These are phyloP conservation scores for Schrenkiella parvula DNA, from an alignment of 345 rosid genomes.

Conservation along the genomic window DNA sequence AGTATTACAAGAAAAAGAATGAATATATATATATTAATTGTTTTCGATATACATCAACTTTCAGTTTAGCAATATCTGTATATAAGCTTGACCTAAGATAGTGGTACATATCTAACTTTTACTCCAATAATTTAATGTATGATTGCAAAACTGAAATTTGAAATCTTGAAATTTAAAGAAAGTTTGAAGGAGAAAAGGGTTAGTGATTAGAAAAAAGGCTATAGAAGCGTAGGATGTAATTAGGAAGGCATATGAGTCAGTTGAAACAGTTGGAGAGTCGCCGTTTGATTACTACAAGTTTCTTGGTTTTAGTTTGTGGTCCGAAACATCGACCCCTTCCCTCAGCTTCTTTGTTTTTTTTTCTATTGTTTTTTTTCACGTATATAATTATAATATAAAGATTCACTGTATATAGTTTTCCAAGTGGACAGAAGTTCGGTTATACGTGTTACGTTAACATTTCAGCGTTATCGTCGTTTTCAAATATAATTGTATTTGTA, in stretches of 20 bases:
- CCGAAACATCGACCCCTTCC: constrained; percentile 36
- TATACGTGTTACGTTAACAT: constrained; percentile 15
- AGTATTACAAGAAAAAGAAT: not conserved
- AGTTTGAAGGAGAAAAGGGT: not conserved
- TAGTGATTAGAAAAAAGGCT: not conserved
- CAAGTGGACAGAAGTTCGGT: constrained; percentile 27
- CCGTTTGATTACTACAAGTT: constrained; percentile 7
- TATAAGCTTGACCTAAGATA: not conserved
- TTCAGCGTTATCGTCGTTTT: not conserved
- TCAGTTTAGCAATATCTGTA: not conserved
- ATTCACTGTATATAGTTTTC: constrained; percentile 20
- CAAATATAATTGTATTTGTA: not conserved
- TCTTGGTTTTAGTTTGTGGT: constrained; percentile 29
- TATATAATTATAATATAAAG: not conserved
- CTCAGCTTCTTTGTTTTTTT: constrained; percentile 28
- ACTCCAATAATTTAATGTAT: no score
- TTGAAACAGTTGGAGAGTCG: constrained; percentile 32
- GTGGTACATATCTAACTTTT: not conserved
- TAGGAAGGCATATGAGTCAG: constrained; percentile 17
- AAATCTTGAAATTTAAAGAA: not conserved
- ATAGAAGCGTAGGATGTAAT: constrained; percentile 2
- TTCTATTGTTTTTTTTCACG: not conserved
- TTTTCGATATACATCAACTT: not conserved
- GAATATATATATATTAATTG: not conserved
- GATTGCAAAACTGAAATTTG: not conserved